Percentiles rank a stretch among this genome's conserved stretches.
phyloP scores from a whole-genome alignment of 129 eudicot species.

The Flaveria brownii region DNA sequence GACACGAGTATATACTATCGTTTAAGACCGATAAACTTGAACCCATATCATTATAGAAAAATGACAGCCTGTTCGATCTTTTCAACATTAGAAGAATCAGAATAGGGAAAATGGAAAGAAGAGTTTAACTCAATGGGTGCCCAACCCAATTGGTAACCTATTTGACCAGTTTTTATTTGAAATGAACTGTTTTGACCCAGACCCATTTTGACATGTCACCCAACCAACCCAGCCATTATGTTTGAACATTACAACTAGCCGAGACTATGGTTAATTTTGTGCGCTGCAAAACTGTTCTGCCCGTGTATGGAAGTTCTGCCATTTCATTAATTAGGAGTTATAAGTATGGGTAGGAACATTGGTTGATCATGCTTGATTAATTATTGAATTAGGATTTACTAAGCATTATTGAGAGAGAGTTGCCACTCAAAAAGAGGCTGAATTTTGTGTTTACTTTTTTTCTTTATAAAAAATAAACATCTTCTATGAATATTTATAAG shows the following conservation, averaged over 20 bases:
- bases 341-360: not conserved
- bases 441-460: not conserved
- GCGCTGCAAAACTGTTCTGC: not conserved
- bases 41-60: not conserved
- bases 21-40: not conserved
- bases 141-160: not conserved
- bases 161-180: not conserved
- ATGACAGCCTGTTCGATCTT: not conserved
- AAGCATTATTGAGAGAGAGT: constrained; percentile 4
- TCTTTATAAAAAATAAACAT: not conserved
- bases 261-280: not conserved
- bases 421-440: not conserved
- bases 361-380: constrained; percentile 13
- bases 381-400: not conserved
- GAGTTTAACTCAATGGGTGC: not conserved
- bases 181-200: not conserved
- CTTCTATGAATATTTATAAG: not conserved
- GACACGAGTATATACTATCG: not conserved
- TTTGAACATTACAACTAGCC: not conserved
- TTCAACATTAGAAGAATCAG: not conserved
- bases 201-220: not conserved
- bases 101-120: not conserved
- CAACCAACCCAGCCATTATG: not conserved
- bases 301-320: not conserved
- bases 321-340: not conserved